A percentile compares a stretch with the other conserved stretches of the same genome.
Evolutionary conservation across 1,284 basidiomycete genomes (phyloP).

Genomic region (Trametes hirsuta): DNA sequence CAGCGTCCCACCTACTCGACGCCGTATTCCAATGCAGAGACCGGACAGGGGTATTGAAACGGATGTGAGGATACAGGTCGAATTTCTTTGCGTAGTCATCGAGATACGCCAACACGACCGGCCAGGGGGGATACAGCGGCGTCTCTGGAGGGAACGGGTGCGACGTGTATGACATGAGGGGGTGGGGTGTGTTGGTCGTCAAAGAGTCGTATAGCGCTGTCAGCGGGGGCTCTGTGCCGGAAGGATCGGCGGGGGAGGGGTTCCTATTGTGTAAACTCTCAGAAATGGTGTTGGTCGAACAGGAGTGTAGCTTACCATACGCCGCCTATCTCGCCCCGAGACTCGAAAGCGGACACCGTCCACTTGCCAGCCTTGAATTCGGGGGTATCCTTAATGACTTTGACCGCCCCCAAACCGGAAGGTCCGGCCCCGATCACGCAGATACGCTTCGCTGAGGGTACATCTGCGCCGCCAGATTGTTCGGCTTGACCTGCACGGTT

Average conservation of each 20-base stretch:
- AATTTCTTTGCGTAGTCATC: slow-evolving; percentile 62
- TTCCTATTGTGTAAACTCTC: slow-evolving; percentile 43
- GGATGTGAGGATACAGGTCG: slow-evolving; percentile 56
- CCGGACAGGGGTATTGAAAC: slow-evolving; percentile 52
- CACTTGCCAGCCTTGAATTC: slow-evolving; percentile 61
- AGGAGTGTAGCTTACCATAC: slow-evolving; percentile 55
- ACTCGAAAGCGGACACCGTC: slow-evolving; percentile 61
- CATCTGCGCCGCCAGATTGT: neutral
- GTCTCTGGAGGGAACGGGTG: slow-evolving; percentile 72
- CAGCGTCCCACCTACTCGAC: slow-evolving; percentile 49
- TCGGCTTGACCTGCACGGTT: neutral
- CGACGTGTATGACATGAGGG: slow-evolving; percentile 67
- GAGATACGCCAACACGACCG: slow-evolving; percentile 62
- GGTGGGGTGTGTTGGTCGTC: slow-evolving; percentile 77
- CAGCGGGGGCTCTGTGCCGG: slow-evolving; percentile 54
- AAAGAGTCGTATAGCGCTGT: slow-evolving; percentile 78
- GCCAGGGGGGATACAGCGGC: slow-evolving; percentile 63
- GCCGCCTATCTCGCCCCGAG: slow-evolving; percentile 67
- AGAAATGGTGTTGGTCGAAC: neutral
- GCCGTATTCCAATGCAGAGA: slow-evolving; percentile 41
- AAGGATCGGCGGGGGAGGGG: slow-evolving; percentile 51
- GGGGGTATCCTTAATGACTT: slow-evolving; percentile 58
- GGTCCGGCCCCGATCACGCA: slow-evolving; percentile 74
- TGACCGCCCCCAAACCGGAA: slow-evolving; percentile 67
- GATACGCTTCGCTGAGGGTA: slow-evolving; percentile 39